Base-by-base conservation (phyloP, 2,329 filamentous ascomycete genomes). In the Aspergillus sp. region DNA sequence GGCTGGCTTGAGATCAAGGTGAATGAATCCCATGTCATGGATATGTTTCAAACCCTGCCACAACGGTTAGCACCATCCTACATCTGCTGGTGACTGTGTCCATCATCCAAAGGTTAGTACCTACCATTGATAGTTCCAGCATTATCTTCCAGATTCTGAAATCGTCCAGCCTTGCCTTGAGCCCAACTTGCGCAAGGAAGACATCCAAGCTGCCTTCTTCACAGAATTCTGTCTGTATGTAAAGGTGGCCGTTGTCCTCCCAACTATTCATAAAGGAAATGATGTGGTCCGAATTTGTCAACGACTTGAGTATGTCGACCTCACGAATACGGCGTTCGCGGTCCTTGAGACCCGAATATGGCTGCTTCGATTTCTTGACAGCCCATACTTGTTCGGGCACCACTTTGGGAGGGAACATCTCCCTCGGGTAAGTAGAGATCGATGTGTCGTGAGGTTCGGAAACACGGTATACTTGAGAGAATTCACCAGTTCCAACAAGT, bases 81-180 rank as follows among this genome's bases (percentile, higher is more conserved):
- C 12, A 50, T 30, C 4, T 17, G 8, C 10, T 13, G 30, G 39
- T 25, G 7, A 53, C 5, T 9, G 10, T 12, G 36, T 10, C 17
- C 28, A 15, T 32, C n/a, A 17, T 39, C 13, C 32, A 15, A 5
- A 51, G 10, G 39, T 30, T 4, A n/a, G 36, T 36, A 28, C 55
- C 32, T 85, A 95, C 92, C 82, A 90, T 81, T 70, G 89, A 85
- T 61, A 97, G 78, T 75, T 99, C 95, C 45, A 97, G 85, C 69
- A 98, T 81, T 60, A 98, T 94, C 80, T 99, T 99, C 92, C 95
- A 99, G 76, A 98, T 97, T 63, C 95, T 87, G 79, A 99, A 99
- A 75, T 98, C 95, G 76, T 99, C 95, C 66, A 99, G 80, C 68
- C 94, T 87, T 50, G 92, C 93, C 73, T 91, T 92, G 63, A 89